Percentiles rank a stretch among this genome's conserved stretches.
Evolutionary conservation across 805 yeast species (phyloP).

Genomic region (Wickerhamomyces hampshirensis): DNA sequence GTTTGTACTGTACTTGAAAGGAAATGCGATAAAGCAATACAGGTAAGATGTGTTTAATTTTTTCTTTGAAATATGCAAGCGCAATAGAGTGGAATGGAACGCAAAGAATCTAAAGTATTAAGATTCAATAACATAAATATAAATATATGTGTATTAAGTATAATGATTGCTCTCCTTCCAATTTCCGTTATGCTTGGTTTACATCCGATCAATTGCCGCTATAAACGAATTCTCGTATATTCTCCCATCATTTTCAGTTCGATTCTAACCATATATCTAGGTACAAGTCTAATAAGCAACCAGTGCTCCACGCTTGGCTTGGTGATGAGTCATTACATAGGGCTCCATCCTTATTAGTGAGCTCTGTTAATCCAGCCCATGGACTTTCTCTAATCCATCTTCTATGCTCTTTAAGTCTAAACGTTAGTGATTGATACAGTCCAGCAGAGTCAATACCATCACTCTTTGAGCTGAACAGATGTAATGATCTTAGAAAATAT

Average conservation of each 20-base stretch:
- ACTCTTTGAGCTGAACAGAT: slow-evolving; percentile 42
- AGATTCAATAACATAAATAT: too few species aligned
- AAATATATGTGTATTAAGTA: too few species aligned
- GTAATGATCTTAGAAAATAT: slow-evolving; percentile 76
- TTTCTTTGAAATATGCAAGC: too few species aligned
- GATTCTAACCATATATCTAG: slow-evolving; percentile 65
- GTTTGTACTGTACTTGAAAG: too few species aligned
- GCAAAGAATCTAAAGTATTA: too few species aligned
- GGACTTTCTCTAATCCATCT: slow-evolving; percentile 68
- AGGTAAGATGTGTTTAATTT: too few species aligned
- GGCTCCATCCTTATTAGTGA: slow-evolving; percentile 84
- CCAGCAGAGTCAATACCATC: slow-evolving; percentile 40
- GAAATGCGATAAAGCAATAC: too few species aligned
- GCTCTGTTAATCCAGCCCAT: slow-evolving; percentile 93
- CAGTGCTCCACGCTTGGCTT: slow-evolving; percentile 94
- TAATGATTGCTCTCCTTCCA: too few species aligned
- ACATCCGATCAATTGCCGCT: slow-evolving; percentile 1
- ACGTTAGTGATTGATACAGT: slow-evolving; percentile 53
- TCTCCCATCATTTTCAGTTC: slow-evolving; percentile 6
- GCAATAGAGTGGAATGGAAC: too few species aligned
- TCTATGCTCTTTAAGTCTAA: slow-evolving; percentile 59
- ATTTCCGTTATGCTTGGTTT: too few species aligned
- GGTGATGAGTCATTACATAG: slow-evolving; percentile 86
- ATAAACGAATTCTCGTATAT: background rate
- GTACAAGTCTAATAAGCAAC: slow-evolving; percentile 78